Evolutionary conservation across 2,329 filamentous ascomycete species (phyloP), one percentile per base, ranked within the genome.

Genomic region (Ophiostoma pallidulum): DNA sequence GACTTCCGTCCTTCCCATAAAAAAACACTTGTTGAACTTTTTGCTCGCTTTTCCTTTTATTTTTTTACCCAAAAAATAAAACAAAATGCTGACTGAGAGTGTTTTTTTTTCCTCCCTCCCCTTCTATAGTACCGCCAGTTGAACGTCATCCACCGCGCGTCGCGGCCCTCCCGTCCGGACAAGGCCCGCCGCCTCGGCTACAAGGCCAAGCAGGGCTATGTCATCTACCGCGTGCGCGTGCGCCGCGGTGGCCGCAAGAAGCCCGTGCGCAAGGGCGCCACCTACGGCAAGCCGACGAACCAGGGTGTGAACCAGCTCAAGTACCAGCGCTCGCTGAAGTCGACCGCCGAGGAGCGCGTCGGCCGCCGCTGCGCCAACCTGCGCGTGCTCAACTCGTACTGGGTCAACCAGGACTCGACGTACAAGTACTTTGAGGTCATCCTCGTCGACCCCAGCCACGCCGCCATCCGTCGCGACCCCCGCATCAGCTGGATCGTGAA

Each of bases 361-460:
- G 92, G 94, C 67, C 90, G 90, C 73, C 90, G 91, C 71, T 96
- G 90, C 79, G 89, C 90, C 75, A 98, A 98, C 78, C 76, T 98
- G 72, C 89, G 92, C 69, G 92, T 98, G 68, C 86, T 98, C 67
- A 98, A 98, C 86, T 97, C 91, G 57, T 98, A 98, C 90, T 98
- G 94, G 94, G 88, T 98, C 80, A 98, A 98, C 86, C 89, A 97
- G 82, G 92, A 98, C 80, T 96, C 90, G 54, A 98, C 92, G 75
- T 98, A 97, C 87, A 98, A 98, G 82, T 98, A 98, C 86, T 98
- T 82, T 80, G 92, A 98, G 78, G 84, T 97, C 74, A 97, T 98
- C 78, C 87, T 96, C 67, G 91, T 98, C 69, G 92, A 98, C 78
- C 92, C 92, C 70, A 86, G 94, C 79, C 92, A 98, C 87, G 97